Base-by-base conservation (phyloP, 2,329 filamentous ascomycete genomes). In the Bertia moriformis region DNA sequence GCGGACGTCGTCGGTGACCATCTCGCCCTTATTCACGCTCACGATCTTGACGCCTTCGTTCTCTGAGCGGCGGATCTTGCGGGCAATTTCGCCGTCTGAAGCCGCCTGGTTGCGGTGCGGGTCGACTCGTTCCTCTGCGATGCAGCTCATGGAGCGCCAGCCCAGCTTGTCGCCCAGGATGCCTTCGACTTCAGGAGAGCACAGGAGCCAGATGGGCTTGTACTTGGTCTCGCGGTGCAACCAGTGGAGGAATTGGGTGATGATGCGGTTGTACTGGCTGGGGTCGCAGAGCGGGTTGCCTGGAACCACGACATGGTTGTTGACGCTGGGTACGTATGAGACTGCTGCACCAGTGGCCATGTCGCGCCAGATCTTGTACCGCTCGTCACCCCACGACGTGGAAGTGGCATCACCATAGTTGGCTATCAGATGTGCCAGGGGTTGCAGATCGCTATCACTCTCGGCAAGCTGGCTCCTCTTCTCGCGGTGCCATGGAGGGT, bases 321-420 rank as follows among this genome's bases (percentile, higher is more conserved):
- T 56, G 49, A 75, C 76, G 46, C 82, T 75, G 36, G 76, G 73
- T 2, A 91, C 83, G 52, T 84, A 95, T 10, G 86, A 83, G 22
- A 94, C 70, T 4, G 87, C 87, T 0, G 87, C 88, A 38, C 88
- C 88, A 2, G 83, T 89, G 22, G 63, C 57, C 17, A 71, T 61
- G 52, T 94, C 85, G 19, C 88, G 78, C 85, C 86, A 95, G 42
- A 93, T 78, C 51, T 84, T 71, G 56, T 88, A 94, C 4, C 86
- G 78, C 4, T 87, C 83, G 55, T 95, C 88, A 4, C 91, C 72
- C 86, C 87, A 95, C 0, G 86, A 91, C 0, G 88, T 95, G 52
- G 93, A 93, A 38, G 86, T 87, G 2, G 88, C 86, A 57, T 95
- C 88, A 44, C 88, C 88, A 49, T 95, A 95, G 58, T 95, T 95